phyloP scores from a whole-genome alignment of 2,329 filamentous ascomycete genomes.

The Alternaria panax region DNA sequence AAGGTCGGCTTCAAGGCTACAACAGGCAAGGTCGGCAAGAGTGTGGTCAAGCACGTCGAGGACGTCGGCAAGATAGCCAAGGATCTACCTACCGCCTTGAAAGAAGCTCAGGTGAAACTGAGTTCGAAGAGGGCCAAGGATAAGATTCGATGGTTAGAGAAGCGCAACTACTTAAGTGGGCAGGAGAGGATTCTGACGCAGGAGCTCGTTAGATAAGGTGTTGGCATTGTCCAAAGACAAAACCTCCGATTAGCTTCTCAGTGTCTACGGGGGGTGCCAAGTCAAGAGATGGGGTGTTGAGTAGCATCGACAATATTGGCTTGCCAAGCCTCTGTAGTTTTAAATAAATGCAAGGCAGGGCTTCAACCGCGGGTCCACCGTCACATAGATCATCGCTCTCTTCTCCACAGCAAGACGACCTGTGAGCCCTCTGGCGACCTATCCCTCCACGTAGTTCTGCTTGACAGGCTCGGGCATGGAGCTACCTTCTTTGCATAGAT shows the following conservation, averaged over 20 bases:
- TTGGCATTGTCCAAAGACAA: neutral
- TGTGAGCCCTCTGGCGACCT: neutral
- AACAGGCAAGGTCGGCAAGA: constrained; percentile 5
- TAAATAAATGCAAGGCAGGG: neutral
- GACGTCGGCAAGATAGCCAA: constrained; percentile 4
- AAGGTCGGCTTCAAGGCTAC: neutral
- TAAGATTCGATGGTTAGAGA: constrained; percentile 8
- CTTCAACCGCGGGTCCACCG: neutral
- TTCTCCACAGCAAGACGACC: neutral
- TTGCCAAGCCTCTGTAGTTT: neutral
- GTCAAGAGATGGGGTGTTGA: neutral
- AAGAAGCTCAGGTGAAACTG: constrained; percentile 2
- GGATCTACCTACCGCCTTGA: constrained; percentile 1
- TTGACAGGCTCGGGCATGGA: neutral
- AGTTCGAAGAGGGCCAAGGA: constrained; percentile 1
- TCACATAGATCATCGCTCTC: neutral
- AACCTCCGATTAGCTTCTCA: neutral
- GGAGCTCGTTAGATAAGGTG: neutral
- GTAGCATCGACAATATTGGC: neutral
- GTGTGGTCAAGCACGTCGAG: constrained; percentile 1
- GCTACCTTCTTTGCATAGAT: neutral
- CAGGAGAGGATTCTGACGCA: constrained; percentile 1
- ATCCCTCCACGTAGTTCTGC: neutral
- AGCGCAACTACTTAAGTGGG: constrained; percentile 2
- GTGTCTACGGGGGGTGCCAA: neutral